Percentiles rank a stretch among this genome's conserved stretches.
Evolutionary conservation across 2,329 filamentous ascomycete species (phyloP).

Genomic region (Aspergillus aculeatinus): DNA sequence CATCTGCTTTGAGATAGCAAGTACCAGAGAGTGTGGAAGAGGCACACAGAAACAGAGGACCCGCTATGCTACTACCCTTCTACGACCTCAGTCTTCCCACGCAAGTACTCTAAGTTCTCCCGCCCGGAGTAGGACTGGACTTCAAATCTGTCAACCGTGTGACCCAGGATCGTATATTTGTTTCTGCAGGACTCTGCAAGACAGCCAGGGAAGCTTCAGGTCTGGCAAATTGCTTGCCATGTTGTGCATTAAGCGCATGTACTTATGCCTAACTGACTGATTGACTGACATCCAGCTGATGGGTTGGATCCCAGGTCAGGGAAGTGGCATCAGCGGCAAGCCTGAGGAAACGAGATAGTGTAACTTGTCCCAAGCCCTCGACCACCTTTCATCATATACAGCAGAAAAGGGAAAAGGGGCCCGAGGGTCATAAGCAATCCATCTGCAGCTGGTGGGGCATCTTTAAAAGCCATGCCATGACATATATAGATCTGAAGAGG

Average conservation of each 20-base stretch:
- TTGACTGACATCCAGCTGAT: not conserved
- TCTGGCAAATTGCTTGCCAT: not conserved
- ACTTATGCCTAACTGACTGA: not conserved
- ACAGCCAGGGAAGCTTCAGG: not conserved
- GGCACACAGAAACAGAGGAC: not conserved
- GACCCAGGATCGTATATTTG: not conserved
- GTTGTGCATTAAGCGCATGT: not conserved
- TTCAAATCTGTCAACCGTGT: not conserved
- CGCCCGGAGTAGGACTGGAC: not conserved
- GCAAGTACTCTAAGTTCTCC: not conserved
- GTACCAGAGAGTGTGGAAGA: not conserved
- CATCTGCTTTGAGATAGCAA: not conserved
- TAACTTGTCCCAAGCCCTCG: slow-evolving; percentile 1
- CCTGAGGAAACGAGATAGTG: not conserved
- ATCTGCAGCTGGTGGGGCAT: not conserved
- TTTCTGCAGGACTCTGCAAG: not conserved
- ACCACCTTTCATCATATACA: not conserved
- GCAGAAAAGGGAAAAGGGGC: not conserved
- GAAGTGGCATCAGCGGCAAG: not conserved
- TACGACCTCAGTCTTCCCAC: not conserved
- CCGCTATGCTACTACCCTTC: not conserved
- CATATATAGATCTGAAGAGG: slow-evolving; percentile 1
- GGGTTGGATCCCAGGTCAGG: not conserved
- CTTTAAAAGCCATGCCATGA: not conserved
- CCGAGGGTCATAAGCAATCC: not conserved